Evolutionary conservation across 1,139 yeast genomes (phyloP).

Genomic region (Blastobotrys illinoisensis): DNA sequence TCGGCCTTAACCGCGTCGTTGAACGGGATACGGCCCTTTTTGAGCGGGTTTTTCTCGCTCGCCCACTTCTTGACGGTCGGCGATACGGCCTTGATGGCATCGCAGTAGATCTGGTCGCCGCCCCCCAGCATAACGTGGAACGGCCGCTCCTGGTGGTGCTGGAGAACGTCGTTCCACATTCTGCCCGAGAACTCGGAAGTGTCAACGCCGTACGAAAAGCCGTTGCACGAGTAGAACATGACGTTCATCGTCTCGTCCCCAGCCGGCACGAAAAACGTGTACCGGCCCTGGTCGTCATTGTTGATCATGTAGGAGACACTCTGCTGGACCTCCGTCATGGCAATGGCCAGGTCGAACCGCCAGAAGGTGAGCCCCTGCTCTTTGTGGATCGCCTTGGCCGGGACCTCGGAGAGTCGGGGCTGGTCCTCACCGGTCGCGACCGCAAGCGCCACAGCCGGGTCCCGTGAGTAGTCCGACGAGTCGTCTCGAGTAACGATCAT

Average conservation of each 20-base stretch:
- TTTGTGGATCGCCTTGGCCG: constrained; percentile 35
- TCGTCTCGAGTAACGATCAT: constrained; percentile 52
- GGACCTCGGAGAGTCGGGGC: constrained; percentile 1
- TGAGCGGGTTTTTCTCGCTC: constrained; percentile 43
- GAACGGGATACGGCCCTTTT: constrained; percentile 41
- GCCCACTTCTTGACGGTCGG: constrained; percentile 56
- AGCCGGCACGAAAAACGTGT: constrained; percentile 56
- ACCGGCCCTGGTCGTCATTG: constrained; percentile 37
- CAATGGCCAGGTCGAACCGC: constrained; percentile 53
- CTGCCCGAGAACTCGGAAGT: constrained; percentile 64
- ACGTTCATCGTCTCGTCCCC: constrained; percentile 63
- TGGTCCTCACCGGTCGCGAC: neutral
- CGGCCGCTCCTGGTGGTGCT: constrained; percentile 53
- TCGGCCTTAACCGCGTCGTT: constrained; percentile 47
- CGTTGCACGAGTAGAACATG: constrained; percentile 83
- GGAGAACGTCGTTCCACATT: constrained; percentile 79
- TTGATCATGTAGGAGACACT: constrained; percentile 57
- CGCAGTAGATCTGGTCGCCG: constrained; percentile 93
- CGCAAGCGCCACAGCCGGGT: constrained; percentile 16
- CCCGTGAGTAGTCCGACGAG: constrained; percentile 25
- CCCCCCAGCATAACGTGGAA: constrained; percentile 97
- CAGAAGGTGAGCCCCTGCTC: constrained; percentile 54
- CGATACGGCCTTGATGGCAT: constrained; percentile 57
- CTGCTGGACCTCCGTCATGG: constrained; percentile 46
- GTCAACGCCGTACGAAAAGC: constrained; percentile 75